Evolutionary conservation across 805 yeast species (phyloP).

Genomic region (Kuraishia piskuri): DNA sequence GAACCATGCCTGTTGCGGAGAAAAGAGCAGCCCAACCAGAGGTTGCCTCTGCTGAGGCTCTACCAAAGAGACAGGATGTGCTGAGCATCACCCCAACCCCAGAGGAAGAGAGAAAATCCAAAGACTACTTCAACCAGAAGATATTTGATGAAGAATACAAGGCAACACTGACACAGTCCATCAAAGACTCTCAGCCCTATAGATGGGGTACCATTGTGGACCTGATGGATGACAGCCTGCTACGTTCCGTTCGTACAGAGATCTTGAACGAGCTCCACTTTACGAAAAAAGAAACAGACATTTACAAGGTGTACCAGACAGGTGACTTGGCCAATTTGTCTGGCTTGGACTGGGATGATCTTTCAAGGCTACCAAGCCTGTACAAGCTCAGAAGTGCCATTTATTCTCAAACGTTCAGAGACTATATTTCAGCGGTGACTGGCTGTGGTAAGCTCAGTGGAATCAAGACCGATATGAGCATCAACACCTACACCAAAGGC

Average conservation of each 20-base stretch:
- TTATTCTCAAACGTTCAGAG: constrained; percentile 80
- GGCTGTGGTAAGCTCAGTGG: constrained; percentile 89
- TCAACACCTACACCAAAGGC: constrained; percentile 85
- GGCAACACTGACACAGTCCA: constrained; percentile 28
- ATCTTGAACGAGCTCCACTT: constrained; percentile 78
- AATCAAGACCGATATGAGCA: constrained; percentile 83
- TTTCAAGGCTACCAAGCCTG: constrained; percentile 64
- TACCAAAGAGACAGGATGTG: constrained; percentile 1
- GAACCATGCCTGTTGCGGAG: neutral
- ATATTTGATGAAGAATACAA: constrained; percentile 29
- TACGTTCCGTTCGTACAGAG: constrained; percentile 77
- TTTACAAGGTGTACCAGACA: constrained; percentile 83
- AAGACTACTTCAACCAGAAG: constrained; percentile 20
- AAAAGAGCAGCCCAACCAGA: neutral
- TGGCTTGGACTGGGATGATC: constrained; percentile 72
- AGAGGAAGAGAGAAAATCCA: constrained; percentile 23
- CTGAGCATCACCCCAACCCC: constrained; percentile 21
- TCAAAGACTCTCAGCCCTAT: constrained; percentile 64
- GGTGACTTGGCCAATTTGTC: constrained; percentile 90
- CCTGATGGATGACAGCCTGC: constrained; percentile 65
- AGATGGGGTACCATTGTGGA: constrained; percentile 80
- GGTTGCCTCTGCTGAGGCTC: neutral
- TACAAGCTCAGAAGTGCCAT: constrained; percentile 78
- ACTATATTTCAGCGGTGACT: constrained; percentile 66
- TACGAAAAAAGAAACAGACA: constrained; percentile 94